Conservation (phyloP, 1,139 yeast genomes). For the Torulaspora globosa region DNA sequence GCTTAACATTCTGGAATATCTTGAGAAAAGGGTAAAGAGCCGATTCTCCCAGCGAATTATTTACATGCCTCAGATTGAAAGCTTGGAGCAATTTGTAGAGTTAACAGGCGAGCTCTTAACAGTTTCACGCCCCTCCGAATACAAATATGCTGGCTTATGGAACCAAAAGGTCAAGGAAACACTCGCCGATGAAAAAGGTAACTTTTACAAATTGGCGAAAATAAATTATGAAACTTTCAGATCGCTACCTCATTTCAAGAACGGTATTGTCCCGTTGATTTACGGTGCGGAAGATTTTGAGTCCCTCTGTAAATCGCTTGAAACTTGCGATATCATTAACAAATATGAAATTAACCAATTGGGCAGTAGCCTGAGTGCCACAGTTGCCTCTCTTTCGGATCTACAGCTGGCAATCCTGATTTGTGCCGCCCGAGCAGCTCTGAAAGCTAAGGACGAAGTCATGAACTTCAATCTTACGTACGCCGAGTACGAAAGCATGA, state of each 20-base stretch:
- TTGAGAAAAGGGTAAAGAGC: slow-evolving; percentile 88
- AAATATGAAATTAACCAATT: slow-evolving; percentile 32
- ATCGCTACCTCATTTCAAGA: slow-evolving; percentile 54
- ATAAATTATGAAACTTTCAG: slow-evolving; percentile 57
- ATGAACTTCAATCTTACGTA: slow-evolving; percentile 74
- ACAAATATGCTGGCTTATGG: slow-evolving; percentile 42
- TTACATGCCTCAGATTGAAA: slow-evolving; percentile 50
- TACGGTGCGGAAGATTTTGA: slow-evolving; percentile 18
- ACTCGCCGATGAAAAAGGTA: slow-evolving; percentile 32
- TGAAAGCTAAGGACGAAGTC: slow-evolving; percentile 50
- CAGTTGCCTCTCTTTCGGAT: slow-evolving; percentile 53
- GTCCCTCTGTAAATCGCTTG: slow-evolving; percentile 20
- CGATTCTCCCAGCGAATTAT: slow-evolving; percentile 80
- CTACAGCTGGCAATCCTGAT: slow-evolving; percentile 65
- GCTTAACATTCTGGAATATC: slow-evolving; percentile 67
- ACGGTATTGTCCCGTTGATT: slow-evolving; percentile 47
- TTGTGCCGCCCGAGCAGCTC: slow-evolving; percentile 67
- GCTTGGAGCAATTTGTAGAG: slow-evolving; percentile 43
- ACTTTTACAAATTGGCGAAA: slow-evolving; percentile 40
- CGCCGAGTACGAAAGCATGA: slow-evolving; percentile 65
- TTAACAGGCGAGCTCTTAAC: slow-evolving; percentile 37
- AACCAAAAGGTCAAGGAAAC: slow-evolving; percentile 44
- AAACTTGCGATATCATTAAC: slow-evolving; percentile 14
- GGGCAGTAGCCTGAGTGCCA: slow-evolving; percentile 25
- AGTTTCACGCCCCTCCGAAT: slow-evolving; percentile 22